Conservation (phyloP, 2,329 filamentous ascomycete species). For the Talaromyces albobiverticillius region DNA sequence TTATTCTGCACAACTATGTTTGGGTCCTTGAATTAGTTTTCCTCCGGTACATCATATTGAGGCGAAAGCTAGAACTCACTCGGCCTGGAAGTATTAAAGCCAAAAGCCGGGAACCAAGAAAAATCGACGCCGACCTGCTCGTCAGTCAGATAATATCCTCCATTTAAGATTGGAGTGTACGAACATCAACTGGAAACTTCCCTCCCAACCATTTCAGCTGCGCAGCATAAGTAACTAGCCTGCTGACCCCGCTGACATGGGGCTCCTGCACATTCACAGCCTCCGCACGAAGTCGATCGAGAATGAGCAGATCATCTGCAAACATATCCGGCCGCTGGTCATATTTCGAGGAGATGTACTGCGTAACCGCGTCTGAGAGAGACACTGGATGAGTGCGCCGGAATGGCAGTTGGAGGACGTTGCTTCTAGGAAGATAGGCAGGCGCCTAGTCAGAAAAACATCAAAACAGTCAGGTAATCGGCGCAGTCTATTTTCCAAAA, state of each 20-base stretch:
- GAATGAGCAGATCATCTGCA: slow-evolving; percentile 77
- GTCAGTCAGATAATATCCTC: slow-evolving; percentile 5
- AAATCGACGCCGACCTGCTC: slow-evolving; percentile 88
- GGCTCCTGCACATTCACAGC: slow-evolving; percentile 88
- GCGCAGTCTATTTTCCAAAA: not conserved
- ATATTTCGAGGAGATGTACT: slow-evolving; percentile 98
- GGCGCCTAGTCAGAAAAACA: slow-evolving; percentile 6
- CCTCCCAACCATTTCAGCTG: slow-evolving; percentile 90
- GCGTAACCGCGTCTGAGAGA: slow-evolving; percentile 77
- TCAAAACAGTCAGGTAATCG: not conserved
- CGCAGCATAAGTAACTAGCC: slow-evolving; percentile 86
- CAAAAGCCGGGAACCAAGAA: slow-evolving; percentile 90
- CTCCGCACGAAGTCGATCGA: slow-evolving; percentile 77
- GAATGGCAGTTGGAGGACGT: slow-evolving; percentile 74
- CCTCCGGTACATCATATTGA: not conserved
- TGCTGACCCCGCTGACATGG: slow-evolving; percentile 79
- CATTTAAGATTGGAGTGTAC: slow-evolving; percentile 28
- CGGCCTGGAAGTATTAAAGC: slow-evolving; percentile 79
- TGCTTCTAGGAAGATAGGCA: slow-evolving; percentile 27
- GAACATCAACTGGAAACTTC: slow-evolving; percentile 92
- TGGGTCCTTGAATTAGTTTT: slow-evolving; percentile 3
- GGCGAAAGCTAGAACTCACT: slow-evolving; percentile 28
- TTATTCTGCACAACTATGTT: slow-evolving; percentile 59
- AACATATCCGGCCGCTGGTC: slow-evolving; percentile 99
- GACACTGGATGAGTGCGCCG: slow-evolving; percentile 77